These are phyloP conservation scores for Globisporangium camurandrum DNA, from an alignment of 352 stramenopile genomes.

Conservation along the genomic window DNA sequence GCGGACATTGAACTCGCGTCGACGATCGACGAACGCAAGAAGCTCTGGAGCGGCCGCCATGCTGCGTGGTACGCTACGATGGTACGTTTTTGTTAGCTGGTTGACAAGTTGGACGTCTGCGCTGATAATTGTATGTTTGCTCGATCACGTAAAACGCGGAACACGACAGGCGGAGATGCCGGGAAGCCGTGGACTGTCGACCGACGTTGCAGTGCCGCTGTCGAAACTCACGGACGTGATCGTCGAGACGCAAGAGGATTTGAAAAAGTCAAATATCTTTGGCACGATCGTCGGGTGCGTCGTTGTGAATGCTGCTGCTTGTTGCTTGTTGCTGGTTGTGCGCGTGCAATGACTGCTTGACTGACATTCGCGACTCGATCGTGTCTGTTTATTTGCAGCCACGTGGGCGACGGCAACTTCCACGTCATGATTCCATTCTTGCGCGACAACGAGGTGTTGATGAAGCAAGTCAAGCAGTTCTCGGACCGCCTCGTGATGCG, in stretches of 20 bases:
- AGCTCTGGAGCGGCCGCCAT: conserved; percentile 79
- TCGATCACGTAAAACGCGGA: too few relatives aligned
- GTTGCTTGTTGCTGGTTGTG: too few relatives aligned
- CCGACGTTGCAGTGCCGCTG: conserved; percentile 97
- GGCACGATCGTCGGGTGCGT: conserved; percentile 87
- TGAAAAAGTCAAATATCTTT: conserved; percentile 84
- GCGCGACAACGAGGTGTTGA: conserved; percentile 75
- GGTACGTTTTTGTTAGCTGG: conserved; percentile 19
- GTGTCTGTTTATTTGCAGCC: conserved; percentile 19
- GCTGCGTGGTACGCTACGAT: conserved; percentile 83
- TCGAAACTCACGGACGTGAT: conserved; percentile 91
- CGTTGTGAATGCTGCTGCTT: not conserved
- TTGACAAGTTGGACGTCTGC: not conserved
- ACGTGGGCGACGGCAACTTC: conserved; percentile 96
- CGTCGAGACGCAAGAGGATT: conserved; percentile 86
- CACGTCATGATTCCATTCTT: conserved; percentile 95
- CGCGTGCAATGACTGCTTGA: too few relatives aligned
- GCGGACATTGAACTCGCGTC: conserved; percentile 77
- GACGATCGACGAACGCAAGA: conserved; percentile 64
- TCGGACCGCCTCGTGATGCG: conserved; percentile 76
- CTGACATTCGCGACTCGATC: too few relatives aligned
- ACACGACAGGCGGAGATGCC: conserved; percentile 65
- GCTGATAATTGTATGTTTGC: not conserved
- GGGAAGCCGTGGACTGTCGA: conserved; percentile 82
- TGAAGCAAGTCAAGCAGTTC: conserved; percentile 84